Conservation (phyloP, 176 grass and related monocot genomes). For the Urochloa ruziziensis region DNA sequence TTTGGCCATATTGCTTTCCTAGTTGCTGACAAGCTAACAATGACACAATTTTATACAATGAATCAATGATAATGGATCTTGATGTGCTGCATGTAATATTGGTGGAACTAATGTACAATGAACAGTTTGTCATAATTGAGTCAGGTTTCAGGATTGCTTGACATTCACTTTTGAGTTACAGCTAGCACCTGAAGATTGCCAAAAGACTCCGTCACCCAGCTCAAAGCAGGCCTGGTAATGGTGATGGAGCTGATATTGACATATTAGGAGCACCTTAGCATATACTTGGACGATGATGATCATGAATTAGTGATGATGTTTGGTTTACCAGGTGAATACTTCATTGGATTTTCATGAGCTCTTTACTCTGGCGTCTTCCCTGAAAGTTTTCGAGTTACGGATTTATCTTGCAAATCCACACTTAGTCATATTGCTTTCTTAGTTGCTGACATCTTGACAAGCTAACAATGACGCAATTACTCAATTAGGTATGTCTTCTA, state of each 20-base stretch:
- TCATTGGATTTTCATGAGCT: background rate
- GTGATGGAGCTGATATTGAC: background rate
- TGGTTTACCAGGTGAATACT: background rate
- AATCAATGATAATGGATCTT: too few species aligned
- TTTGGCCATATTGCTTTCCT: background rate
- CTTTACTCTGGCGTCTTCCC: background rate
- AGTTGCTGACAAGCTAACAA: slow-evolving; percentile 20
- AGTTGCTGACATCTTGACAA: slow-evolving; percentile 12
- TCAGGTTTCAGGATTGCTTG: too few species aligned
- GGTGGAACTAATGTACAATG: too few species aligned
- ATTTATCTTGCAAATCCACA: background rate
- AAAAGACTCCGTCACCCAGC: slow-evolving; percentile 12
- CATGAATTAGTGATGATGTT: background rate
- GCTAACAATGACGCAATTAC: background rate
- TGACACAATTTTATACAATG: background rate
- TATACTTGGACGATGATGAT: background rate
- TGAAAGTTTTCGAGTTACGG: slow-evolving; percentile 12
- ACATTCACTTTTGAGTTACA: too few species aligned
- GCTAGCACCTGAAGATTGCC: slow-evolving; percentile 30
- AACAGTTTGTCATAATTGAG: too few species aligned
- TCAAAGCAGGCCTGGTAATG: slow-evolving; percentile 12
- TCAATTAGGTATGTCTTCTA: background rate
- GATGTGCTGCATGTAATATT: too few species aligned
- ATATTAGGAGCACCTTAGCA: background rate
- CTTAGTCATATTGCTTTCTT: background rate